Conservation (phyloP, 148 eudicot genomes). For the Diospyros kaki region DNA sequence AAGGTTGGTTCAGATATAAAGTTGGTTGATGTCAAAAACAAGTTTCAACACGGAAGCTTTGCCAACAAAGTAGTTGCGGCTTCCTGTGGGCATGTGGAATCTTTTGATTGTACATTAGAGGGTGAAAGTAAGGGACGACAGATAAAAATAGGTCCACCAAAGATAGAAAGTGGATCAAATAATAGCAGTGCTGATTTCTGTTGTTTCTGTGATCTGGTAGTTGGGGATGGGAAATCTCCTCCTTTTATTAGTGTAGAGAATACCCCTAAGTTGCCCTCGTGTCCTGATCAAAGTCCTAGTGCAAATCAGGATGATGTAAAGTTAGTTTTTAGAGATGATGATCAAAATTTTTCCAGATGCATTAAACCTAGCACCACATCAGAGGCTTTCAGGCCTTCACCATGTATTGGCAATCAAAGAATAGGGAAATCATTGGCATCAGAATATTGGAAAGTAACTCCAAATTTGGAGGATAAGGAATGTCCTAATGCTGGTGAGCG, state of each 20-base stretch:
- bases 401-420: slow-evolving; percentile 52
- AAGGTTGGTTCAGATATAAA: slow-evolving; percentile 32
- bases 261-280: slow-evolving; percentile 44
- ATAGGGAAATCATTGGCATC: slow-evolving; percentile 58
- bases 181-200: slow-evolving; percentile 30
- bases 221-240: slow-evolving; percentile 40
- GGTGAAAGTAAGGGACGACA: slow-evolving; percentile 28
- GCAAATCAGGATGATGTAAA: slow-evolving; percentile 58
- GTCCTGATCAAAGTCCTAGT: slow-evolving; percentile 31
- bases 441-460: slow-evolving; percentile 46
- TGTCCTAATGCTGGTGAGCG: slow-evolving; percentile 50
- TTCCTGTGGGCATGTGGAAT: slow-evolving; percentile 20
- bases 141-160: slow-evolving; percentile 25
- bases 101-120: slow-evolving; percentile 34
- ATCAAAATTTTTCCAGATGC: slow-evolving; percentile 78
- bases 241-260: slow-evolving; percentile 40
- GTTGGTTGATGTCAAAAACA: slow-evolving; percentile 32
- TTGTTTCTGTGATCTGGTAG: slow-evolving; percentile 32
- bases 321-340: slow-evolving; percentile 89
- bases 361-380: slow-evolving; percentile 46
- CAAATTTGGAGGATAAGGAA: slow-evolving; percentile 41
- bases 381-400: slow-evolving; percentile 46
- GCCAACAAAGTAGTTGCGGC: slow-evolving; percentile 24
- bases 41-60: slow-evolving; percentile 30
- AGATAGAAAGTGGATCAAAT: slow-evolving; percentile 25